phyloP scores from a whole-genome alignment of 352 stramenopile genomes.

The Pythium rishiriense region DNA sequence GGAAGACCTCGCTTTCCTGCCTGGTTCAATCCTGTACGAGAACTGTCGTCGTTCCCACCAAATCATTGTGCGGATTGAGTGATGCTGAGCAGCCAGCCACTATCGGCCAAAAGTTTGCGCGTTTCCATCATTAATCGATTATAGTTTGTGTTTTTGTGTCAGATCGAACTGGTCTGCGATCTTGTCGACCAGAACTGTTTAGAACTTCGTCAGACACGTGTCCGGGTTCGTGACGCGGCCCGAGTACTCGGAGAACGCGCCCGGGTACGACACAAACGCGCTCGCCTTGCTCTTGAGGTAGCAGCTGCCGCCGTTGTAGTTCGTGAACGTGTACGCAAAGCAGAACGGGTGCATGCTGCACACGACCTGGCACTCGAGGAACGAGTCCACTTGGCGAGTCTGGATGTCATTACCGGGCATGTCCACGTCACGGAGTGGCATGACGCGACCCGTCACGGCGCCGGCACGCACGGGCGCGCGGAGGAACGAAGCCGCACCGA shows the following conservation, averaged over 20 bases:
- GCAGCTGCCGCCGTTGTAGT: background rate
- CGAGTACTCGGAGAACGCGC: background rate
- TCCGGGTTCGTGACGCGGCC: slow-evolving; percentile 6
- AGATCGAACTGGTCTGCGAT: no score
- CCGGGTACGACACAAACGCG: background rate
- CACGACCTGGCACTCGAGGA: background rate
- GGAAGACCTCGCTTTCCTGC: no score
- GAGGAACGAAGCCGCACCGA: slow-evolving; percentile 11
- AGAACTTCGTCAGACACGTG: background rate
- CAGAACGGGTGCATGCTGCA: slow-evolving; percentile 4
- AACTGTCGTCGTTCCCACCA: no score
- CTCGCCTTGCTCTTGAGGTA: slow-evolving; percentile 5
- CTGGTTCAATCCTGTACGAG: no score
- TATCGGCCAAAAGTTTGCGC: no score
- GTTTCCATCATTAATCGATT: no score
- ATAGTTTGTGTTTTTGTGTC: no score
- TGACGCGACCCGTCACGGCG: slow-evolving; percentile 29
- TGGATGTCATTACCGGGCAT: slow-evolving; percentile 6
- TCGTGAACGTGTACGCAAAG: background rate
- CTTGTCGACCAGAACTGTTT: no score
- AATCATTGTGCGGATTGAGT: no score
- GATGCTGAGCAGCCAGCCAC: no score
- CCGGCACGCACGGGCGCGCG: background rate
- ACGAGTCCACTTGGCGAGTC: background rate
- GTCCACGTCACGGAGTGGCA: slow-evolving; percentile 34